Percentiles rank a stretch among this genome's conserved stretches.
phyloP scores from a whole-genome alignment of 2,329 filamentous ascomycete species.

The Diplodia corticola region DNA sequence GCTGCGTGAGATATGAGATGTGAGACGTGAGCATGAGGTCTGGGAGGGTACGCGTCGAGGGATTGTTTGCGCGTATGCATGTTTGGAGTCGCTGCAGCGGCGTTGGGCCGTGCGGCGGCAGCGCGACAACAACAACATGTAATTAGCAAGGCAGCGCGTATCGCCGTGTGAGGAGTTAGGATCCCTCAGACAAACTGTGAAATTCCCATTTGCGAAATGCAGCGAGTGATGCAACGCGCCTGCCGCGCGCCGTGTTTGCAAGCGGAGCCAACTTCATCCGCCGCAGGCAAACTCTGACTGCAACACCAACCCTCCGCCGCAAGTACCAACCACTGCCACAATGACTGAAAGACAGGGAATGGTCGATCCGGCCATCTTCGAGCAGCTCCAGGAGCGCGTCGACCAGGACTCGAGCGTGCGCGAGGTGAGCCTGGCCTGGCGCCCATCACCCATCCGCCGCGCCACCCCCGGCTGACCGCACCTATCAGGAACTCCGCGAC shows the following conservation, averaged over 20 bases:
- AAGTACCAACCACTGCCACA: conserved; percentile 10
- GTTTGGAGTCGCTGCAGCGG: neutral
- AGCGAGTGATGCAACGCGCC: conserved; percentile 8
- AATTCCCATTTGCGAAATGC: neutral
- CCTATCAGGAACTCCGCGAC: conserved; percentile 66
- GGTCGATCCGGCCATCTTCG: conserved; percentile 82
- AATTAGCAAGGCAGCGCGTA: neutral
- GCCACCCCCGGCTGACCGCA: conserved; percentile 26
- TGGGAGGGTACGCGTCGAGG: neutral
- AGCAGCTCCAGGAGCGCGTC: conserved; percentile 82
- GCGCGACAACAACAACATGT: neutral
- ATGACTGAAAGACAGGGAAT: conserved; percentile 48
- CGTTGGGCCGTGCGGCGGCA: conserved; percentile 9
- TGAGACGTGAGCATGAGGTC: neutral
- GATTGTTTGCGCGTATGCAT: neutral
- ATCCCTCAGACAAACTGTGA: neutral
- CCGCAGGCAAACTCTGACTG: conserved; percentile 21
- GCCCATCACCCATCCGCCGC: neutral
- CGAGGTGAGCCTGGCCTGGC: conserved; percentile 55
- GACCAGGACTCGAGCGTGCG: conserved; percentile 82
- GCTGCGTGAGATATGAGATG: neutral
- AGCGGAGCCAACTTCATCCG: conserved; percentile 12
- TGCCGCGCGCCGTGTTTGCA: neutral
- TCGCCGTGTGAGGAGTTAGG: neutral
- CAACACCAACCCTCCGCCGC: conserved; percentile 17